Percentiles rank a stretch among this genome's conserved stretches.
phyloP scores from a whole-genome alignment of 2,329 filamentous ascomycete genomes.

The Mycosphaerella arachidis region DNA sequence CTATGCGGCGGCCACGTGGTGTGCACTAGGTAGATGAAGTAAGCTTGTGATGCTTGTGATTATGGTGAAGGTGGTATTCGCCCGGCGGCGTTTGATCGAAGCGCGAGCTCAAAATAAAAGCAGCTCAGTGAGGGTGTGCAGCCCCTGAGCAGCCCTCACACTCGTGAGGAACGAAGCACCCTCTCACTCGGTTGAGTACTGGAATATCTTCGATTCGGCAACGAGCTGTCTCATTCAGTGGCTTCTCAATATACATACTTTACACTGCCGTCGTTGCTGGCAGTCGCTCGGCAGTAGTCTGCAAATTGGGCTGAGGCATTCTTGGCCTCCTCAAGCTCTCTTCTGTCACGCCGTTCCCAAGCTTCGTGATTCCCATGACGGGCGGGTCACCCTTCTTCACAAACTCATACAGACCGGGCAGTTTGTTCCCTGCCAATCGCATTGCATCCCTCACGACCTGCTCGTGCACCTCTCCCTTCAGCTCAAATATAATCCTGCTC shows the following conservation, averaged over 20 bases:
- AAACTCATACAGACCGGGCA: slow-evolving; percentile 89
- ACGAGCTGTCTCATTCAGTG: background rate
- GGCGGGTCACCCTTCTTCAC: slow-evolving; percentile 87
- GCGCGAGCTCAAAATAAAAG: background rate
- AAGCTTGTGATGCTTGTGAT: background rate
- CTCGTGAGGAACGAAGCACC: too few relatives aligned
- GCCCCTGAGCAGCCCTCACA: too few relatives aligned
- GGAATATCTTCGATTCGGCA: background rate
- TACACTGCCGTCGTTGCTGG: slow-evolving; percentile 21
- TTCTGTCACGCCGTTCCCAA: slow-evolving; percentile 73
- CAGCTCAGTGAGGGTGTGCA: too few relatives aligned
- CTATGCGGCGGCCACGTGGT: background rate
- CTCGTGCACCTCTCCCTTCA: slow-evolving; percentile 90
- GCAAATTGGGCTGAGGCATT: slow-evolving; percentile 26
- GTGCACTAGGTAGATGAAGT: background rate
- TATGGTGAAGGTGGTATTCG: background rate
- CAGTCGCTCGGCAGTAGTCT: slow-evolving; percentile 25
- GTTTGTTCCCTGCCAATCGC: slow-evolving; percentile 86
- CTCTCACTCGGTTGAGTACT: too few relatives aligned
- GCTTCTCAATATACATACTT: background rate
- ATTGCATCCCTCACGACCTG: slow-evolving; percentile 92
- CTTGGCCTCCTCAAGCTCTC: slow-evolving; percentile 76
- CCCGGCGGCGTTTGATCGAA: background rate
- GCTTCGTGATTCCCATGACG: slow-evolving; percentile 86
- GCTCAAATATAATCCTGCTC: slow-evolving; percentile 86